These are phyloP conservation scores for Dissophora globulifera DNA, from an alignment of 192 early-diverging fungal genomes.

Conservation along the genomic window DNA sequence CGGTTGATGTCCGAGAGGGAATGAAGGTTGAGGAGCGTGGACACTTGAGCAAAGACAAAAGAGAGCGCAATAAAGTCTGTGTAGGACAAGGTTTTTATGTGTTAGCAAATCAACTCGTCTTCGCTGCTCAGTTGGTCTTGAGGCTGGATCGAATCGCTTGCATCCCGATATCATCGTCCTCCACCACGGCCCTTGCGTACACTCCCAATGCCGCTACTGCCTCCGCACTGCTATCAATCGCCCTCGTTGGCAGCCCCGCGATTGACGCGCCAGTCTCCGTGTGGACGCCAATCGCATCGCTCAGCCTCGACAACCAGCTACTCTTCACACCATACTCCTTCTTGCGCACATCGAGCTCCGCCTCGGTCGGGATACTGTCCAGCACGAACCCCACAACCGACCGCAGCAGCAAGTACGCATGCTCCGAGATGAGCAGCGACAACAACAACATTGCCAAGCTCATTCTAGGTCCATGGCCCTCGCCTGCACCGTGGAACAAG, in stretches of 20 bases:
- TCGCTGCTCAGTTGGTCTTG: conserved; percentile 24
- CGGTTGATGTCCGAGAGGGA: no score
- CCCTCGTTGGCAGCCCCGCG: conserved; percentile 1
- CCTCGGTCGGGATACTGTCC: conserved; percentile 37
- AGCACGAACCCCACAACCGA: conserved; percentile 8
- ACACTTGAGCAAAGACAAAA: no score
- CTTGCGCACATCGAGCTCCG: conserved; percentile 33
- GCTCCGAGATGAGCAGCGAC: conserved; percentile 40
- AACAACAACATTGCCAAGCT: conserved; percentile 36
- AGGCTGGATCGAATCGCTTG: conserved; percentile 37
- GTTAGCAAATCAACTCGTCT: no score
- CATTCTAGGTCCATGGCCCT: conserved; percentile 12
- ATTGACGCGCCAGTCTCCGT: conserved; percentile 7
- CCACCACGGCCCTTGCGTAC: no score
- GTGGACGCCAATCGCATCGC: conserved; percentile 14
- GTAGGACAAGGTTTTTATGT: no score
- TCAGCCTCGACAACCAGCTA: conserved; percentile 36
- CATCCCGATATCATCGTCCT: conserved; percentile 27
- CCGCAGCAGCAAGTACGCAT: conserved; percentile 29
- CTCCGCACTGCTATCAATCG: neutral
- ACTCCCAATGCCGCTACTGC: no score
- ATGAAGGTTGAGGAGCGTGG: no score
- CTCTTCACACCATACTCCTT: conserved; percentile 47
- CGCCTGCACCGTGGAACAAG: conserved; percentile 58
- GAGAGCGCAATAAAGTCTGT: no score